phyloP scores from a whole-genome alignment of 1,284 basidiomycete species.

The Ganoderma meredithae region DNA sequence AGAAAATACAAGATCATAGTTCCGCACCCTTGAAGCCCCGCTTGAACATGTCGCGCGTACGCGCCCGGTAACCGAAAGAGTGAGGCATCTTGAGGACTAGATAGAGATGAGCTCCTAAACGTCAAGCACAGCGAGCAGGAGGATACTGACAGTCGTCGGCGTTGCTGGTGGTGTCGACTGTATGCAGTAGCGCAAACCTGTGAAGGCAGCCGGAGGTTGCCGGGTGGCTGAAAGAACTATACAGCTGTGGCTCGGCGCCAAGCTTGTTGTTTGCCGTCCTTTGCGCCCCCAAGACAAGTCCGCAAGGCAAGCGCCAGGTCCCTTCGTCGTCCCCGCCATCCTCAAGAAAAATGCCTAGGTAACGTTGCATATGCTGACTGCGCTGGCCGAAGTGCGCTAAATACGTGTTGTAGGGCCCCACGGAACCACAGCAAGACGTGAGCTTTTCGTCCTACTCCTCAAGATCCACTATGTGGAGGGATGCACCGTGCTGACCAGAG shows the following conservation, averaged over 20 bases:
- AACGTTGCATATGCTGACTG: constrained; percentile 44
- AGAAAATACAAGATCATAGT: constrained; percentile 22
- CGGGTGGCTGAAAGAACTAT: constrained; percentile 49
- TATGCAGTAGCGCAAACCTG: constrained; percentile 28
- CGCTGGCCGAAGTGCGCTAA: constrained; percentile 45
- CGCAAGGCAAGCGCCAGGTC: constrained; percentile 39
- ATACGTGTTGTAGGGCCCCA: constrained; percentile 69
- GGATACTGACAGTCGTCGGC: constrained; percentile 48
- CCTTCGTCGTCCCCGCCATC: constrained; percentile 48
- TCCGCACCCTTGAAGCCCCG: constrained; percentile 89
- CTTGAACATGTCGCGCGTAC: constrained; percentile 99
- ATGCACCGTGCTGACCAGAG: constrained; percentile 66
- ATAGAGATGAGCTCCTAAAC: constrained; percentile 31
- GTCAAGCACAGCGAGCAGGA: constrained; percentile 35
- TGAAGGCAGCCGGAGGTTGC: constrained; percentile 34
- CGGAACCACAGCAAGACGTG: constrained; percentile 92
- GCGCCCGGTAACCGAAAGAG: constrained; percentile 99
- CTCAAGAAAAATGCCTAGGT: constrained; percentile 86
- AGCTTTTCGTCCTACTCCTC: constrained; percentile 57
- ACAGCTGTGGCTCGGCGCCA: constrained; percentile 51
- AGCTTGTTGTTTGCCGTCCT: constrained; percentile 39
- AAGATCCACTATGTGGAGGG: constrained; percentile 77
- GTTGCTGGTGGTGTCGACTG: constrained; percentile 47
- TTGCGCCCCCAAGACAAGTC: constrained; percentile 33
- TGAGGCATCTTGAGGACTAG: constrained; percentile 92